Conservation (phyloP, 192 early-diverging fungal genomes). For the Dissophora globulifera region DNA sequence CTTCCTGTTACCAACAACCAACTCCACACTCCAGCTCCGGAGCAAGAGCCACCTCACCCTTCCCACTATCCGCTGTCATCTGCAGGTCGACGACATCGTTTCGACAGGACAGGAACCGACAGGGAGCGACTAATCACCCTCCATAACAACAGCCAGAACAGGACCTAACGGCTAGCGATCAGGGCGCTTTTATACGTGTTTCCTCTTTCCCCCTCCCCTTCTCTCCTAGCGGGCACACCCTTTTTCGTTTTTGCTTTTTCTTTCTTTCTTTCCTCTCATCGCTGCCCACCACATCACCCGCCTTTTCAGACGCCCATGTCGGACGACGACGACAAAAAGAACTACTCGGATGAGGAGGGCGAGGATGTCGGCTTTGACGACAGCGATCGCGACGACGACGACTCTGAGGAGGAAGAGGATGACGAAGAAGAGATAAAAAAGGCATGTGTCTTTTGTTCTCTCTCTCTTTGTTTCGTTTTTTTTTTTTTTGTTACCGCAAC, state of each 20-base stretch:
- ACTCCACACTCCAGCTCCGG: too few relatives aligned
- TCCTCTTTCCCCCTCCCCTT: too few relatives aligned
- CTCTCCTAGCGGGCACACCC: background rate
- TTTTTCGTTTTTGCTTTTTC: conserved; percentile 6
- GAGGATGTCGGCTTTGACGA: conserved; percentile 71
- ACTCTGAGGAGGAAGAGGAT: conserved; percentile 67
- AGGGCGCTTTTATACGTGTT: too few relatives aligned
- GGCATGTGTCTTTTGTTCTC: conserved; percentile 7
- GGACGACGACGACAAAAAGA: conserved; percentile 62
- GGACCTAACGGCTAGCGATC: too few relatives aligned
- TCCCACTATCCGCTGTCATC: too few relatives aligned
- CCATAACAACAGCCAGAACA: too few relatives aligned
- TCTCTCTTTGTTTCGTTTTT: background rate
- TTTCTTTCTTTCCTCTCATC: conserved; percentile 1
- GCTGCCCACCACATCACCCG: background rate
- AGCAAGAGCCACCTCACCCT: too few relatives aligned
- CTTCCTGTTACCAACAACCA: background rate
- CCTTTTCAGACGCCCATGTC: too few relatives aligned
- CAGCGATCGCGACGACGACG: conserved; percentile 72
- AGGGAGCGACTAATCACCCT: too few relatives aligned
- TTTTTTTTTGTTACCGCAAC: too few relatives aligned
- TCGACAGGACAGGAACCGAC: too few relatives aligned
- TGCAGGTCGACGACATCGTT: too few relatives aligned
- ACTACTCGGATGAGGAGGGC: conserved; percentile 64
- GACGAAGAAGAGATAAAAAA: conserved; percentile 54